Evolutionary conservation across 2,329 filamentous ascomycete species (phyloP).

Genomic region (Fusarium setosum): DNA sequence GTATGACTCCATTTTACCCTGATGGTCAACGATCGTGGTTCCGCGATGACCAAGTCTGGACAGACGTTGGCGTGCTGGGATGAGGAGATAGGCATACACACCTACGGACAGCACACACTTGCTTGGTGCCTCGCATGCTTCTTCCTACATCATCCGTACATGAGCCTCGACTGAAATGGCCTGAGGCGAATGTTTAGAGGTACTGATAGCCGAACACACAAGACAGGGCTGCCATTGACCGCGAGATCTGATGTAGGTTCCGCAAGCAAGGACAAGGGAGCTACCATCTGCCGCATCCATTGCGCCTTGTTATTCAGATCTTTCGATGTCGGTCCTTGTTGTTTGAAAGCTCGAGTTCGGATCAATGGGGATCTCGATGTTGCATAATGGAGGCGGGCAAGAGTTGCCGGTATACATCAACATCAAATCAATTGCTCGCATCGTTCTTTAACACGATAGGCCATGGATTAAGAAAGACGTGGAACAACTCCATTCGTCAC

Average conservation of each 20-base stretch:
- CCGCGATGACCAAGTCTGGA: not conserved
- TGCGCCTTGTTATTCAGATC: no score
- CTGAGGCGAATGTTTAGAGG: not conserved
- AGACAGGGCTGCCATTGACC: not conserved
- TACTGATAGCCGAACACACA: no score
- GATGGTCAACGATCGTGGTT: not conserved
- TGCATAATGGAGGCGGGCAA: not conserved
- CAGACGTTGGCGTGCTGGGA: not conserved
- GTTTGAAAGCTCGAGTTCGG: not conserved
- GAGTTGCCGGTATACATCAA: not conserved
- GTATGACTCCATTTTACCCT: constrained; percentile 7
- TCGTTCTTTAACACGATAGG: not conserved
- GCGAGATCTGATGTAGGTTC: not conserved
- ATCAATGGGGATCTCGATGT: constrained; percentile 1
- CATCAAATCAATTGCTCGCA: not conserved
- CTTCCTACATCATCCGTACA: not conserved
- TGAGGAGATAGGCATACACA: not conserved
- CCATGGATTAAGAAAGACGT: not conserved
- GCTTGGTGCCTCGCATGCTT: no score
- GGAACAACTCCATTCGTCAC: not conserved
- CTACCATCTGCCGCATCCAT: not conserved
- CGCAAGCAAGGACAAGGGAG: constrained; percentile 1
- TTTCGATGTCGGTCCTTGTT: not conserved
- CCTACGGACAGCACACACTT: not conserved
- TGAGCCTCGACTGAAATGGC: constrained; percentile 2